Evolutionary conservation across 192 early-diverging fungal species (phyloP).

Genomic region (Podila epigama): DNA sequence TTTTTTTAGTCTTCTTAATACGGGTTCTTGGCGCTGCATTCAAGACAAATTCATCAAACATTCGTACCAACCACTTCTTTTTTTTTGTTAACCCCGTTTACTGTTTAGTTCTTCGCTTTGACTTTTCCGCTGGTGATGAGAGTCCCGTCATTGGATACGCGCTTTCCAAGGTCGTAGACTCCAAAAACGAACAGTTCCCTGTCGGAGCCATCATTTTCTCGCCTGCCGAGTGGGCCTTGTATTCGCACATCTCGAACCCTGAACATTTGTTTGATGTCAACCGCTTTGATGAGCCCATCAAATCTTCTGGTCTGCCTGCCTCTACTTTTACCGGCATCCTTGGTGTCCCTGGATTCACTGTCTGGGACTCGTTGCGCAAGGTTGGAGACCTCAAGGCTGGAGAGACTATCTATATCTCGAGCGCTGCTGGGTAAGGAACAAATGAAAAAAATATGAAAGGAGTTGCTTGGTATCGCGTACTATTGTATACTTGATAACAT

Average conservation of each 20-base stretch:
- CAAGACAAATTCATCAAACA: neutral
- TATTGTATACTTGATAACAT: neutral
- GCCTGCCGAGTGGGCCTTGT: slow-evolving; percentile 56
- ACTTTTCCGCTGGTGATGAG: slow-evolving; percentile 22
- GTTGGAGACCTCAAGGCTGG: slow-evolving; percentile 80
- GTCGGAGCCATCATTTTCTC: slow-evolving; percentile 67
- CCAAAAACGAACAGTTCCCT: slow-evolving; percentile 59
- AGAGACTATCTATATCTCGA: slow-evolving; percentile 71
- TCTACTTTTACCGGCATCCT: slow-evolving; percentile 2
- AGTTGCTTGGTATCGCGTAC: too few relatives aligned
- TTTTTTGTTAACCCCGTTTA: neutral
- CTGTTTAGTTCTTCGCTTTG: neutral
- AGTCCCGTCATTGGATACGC: slow-evolving; percentile 65
- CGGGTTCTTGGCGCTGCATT: neutral
- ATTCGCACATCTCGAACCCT: slow-evolving; percentile 35
- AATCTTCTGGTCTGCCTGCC: slow-evolving; percentile 12
- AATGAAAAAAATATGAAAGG: neutral
- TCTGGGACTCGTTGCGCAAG: slow-evolving; percentile 54
- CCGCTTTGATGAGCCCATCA: slow-evolving; percentile 70
- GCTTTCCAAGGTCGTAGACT: slow-evolving; percentile 70
- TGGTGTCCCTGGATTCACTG: slow-evolving; percentile 13
- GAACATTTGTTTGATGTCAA: slow-evolving; percentile 15
- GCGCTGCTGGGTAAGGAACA: slow-evolving; percentile 16
- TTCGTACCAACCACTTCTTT: neutral
- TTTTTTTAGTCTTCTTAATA: neutral